Conservation (phyloP, 306 rosid species). For the Malus asiatica region DNA sequence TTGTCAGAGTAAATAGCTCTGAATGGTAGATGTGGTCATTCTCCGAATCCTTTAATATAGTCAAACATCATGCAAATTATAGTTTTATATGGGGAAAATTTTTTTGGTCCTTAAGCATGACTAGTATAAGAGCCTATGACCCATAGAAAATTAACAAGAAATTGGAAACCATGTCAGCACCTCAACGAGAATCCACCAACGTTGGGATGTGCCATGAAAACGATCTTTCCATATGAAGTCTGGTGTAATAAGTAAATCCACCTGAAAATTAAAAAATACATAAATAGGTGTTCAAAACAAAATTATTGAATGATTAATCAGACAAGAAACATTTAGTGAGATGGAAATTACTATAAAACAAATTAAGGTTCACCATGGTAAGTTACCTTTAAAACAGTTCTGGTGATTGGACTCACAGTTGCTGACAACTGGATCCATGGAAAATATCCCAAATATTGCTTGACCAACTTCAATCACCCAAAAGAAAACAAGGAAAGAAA, state of each 20-base stretch:
- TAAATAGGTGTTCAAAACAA: not conserved
- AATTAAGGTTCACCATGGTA: not conserved
- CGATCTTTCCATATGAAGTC: constrained; percentile 88
- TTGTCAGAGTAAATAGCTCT: constrained; percentile 77
- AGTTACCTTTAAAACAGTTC: constrained; percentile 89
- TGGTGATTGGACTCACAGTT: constrained; percentile 91
- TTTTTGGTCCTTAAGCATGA: too few species aligned
- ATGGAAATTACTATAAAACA: not conserved
- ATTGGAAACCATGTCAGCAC: constrained; percentile 28
- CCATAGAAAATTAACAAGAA: constrained; percentile 7
- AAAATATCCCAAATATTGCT: constrained; percentile 76
- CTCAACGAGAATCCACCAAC: constrained; percentile 99
- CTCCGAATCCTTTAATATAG: constrained; percentile 67
- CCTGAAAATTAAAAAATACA: constrained; percentile 35
- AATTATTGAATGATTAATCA: not conserved
- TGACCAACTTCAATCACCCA: constrained; percentile 52
- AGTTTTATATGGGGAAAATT: not conserved
- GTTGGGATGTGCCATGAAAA: constrained; percentile 74
- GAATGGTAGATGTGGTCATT: constrained; percentile 94
- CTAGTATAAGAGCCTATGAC: not conserved
- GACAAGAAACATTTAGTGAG: not conserved
- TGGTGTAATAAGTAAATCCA: constrained; percentile 65
- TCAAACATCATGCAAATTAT: constrained; percentile 20
- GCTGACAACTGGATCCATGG: constrained; percentile 89
- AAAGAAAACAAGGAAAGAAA: constrained; percentile 13